Evolutionary conservation across 805 yeast genomes (phyloP), one percentile per base, ranked within the genome.

Genomic region (Teunomyces barrocoloradensis): DNA sequence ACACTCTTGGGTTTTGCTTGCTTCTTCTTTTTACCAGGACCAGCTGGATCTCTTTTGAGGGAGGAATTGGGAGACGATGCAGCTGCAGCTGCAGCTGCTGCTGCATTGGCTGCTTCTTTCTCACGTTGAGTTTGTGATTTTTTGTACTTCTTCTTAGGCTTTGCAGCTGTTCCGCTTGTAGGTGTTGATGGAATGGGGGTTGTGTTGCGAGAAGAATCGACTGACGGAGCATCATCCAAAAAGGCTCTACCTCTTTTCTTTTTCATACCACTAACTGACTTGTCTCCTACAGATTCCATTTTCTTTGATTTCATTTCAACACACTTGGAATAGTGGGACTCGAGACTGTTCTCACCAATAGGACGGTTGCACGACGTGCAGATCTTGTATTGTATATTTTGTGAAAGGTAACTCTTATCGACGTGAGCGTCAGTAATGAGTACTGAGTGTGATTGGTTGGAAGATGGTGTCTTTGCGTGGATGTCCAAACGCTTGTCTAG

Each of bases 61-160:
- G 46, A 41, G 3, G 48, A 44, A 6, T 34, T 11, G 5, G 29
- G 27, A 10, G 46, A 47, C 15, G 52, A 49, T 6, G 57, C 57
- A 0, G 66, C 56, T 1, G 70, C 69, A 0, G 74, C 73, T 1
- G 77, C 75, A 0, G 75, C 75, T 0, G 76, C 76, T 2, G 76
- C 76, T 3, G 75, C 76, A 51, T 68, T 68, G 18, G 77, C 78
- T 1, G 76, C 77, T 49, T 71, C 78, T 50, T 71, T 71, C 44
- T 71, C 77, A 54, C 66, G 69, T 52, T 73, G 76, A 38, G 71
- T 65, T 48, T 73, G 75, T 2, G 71, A 63, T 50, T 73, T 71
- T 55, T 71, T 71, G 52, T 73, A 71, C 53, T 73, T 73, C 57
- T 73, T 71, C 60, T 72, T 71, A 3, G 76, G 75, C 46, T 57